These are phyloP conservation scores for Daldinia caldariorum DNA, from an alignment of 495 filamentous ascomycete genomes.

Conservation along the genomic window DNA sequence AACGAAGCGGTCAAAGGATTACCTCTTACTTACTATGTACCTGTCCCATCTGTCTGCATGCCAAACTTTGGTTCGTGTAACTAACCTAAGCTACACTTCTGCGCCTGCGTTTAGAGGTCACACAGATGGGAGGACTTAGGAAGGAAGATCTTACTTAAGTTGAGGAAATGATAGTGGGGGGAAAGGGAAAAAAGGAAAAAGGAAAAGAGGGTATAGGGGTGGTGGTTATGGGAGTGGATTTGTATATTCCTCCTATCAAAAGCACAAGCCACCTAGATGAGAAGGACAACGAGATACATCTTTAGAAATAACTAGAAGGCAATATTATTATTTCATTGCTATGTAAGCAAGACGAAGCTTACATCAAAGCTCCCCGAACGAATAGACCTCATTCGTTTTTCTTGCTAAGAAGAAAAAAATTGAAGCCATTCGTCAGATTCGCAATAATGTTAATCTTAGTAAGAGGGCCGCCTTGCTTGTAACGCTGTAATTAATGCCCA, in stretches of 20 bases:
- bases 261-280: not conserved
- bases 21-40: not conserved
- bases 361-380: not conserved
- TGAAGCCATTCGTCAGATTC: constrained; percentile 3
- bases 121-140: not conserved
- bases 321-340: constrained; percentile 20
- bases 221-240: too few species aligned
- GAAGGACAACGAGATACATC: not conserved
- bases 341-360: constrained; percentile 1
- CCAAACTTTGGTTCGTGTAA: constrained; percentile 3
- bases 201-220: not conserved
- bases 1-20: constrained; percentile 1
- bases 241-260: constrained; percentile 1
- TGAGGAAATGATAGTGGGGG: too few species aligned
- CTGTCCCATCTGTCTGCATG: not conserved
- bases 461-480: constrained; percentile 4
- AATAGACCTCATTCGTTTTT: constrained; percentile 10
- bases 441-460: constrained; percentile 10
- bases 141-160: not conserved
- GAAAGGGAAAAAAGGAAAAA: too few species aligned
- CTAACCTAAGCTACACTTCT: not conserved
- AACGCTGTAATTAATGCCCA: constrained; percentile 7
- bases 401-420: too few species aligned
- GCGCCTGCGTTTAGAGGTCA: not conserved
- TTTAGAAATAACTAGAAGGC: not conserved